A percentile compares a stretch with the other conserved stretches of the same genome.
phyloP scores from a whole-genome alignment of 1,139 yeast genomes.

The Debaryomyces sp. region DNA sequence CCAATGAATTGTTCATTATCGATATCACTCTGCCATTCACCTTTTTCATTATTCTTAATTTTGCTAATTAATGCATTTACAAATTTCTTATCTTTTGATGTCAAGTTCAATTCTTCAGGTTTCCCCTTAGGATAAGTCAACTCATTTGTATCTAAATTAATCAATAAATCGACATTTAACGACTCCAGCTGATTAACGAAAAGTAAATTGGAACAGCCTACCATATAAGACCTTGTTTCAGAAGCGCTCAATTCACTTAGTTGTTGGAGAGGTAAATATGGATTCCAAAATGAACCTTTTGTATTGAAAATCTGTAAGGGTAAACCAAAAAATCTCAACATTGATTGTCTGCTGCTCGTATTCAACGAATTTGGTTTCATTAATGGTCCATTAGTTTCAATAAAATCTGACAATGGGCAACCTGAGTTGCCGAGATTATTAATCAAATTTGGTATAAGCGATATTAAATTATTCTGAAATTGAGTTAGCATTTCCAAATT shows the following conservation, averaged over 20 bases:
- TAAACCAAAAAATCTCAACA: conserved; percentile 80
- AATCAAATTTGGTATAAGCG: conserved; percentile 77
- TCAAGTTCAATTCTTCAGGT: conserved; percentile 50
- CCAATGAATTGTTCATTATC: conserved; percentile 50
- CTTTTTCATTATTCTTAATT: conserved; percentile 13
- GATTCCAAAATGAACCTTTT: conserved; percentile 86
- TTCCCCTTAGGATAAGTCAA: conserved; percentile 50
- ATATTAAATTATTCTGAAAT: conserved; percentile 70
- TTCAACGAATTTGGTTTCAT: conserved; percentile 69
- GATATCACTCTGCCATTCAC: conserved; percentile 10
- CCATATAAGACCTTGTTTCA: conserved; percentile 65
- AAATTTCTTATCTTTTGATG: conserved; percentile 74
- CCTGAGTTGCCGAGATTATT: conserved; percentile 78
- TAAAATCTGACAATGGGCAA: conserved; percentile 68
- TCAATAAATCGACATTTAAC: conserved; percentile 49
- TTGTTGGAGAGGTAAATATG: conserved; percentile 91
- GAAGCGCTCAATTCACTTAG: conserved; percentile 67
- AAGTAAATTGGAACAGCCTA: conserved; percentile 88
- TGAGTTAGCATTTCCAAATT: conserved; percentile 81
- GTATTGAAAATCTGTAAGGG: conserved; percentile 84
- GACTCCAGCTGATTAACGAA: conserved; percentile 67
- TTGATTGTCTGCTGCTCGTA: conserved; percentile 76
- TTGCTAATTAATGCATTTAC: conserved; percentile 47
- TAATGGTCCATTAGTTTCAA: conserved; percentile 52
- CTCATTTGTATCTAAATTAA: conserved; percentile 41